Evolutionary conservation across 1,284 basidiomycete genomes (phyloP), one percentile per base, ranked within the genome.

Genomic region (Cutaneotrichosporon sp.): DNA sequence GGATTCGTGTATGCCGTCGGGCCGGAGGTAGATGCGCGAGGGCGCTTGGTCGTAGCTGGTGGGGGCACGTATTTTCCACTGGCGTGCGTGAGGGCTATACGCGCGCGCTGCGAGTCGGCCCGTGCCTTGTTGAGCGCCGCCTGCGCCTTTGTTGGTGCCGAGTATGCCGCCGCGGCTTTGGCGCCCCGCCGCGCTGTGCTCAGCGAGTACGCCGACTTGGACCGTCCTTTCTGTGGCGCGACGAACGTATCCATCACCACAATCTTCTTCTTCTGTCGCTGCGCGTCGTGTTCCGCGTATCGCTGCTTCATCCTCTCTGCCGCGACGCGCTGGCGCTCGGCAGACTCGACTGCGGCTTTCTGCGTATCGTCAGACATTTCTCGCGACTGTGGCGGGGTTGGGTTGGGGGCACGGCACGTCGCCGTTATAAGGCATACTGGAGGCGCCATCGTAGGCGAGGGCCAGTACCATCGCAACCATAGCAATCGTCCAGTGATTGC

Each of bases 11-110:
- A 46, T n/a, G 45, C 20, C 9, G 44, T 35, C 14, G 23, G 17
- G 4, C 41, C 20, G 18, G 26, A 20, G 18, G 15, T 13, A 7
- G n/a, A n/a, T n/a, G 36, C 23, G 23, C n/a, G 18, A 14, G 50
- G 20, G 17, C 44, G 51, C 22, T 22, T 37, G 26, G 26, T 10
- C 15, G 61, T 26, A 3, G 66, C 40, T 1, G 66, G 66, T 4
- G 67, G 64, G 15, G n/a, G n/a, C n/a, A 67, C 48, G 42, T 58
- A 68, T 44, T 57, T 58, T 4, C 71, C 69, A 3, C 63, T 62
- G 14, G 69, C 69, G 44, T 72, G 66, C 1, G 69, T 72, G 36
- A 73, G 56, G 0, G 69, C 67, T 7, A 72, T 52, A 15, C 69
- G 50, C 7, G 66, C 64, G 14, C 69, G 60, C 35, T 69, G 64